Conservation (phyloP, 225 moss, liverwort and hornwort genomes). For the Takakia lepidozioides region DNA sequence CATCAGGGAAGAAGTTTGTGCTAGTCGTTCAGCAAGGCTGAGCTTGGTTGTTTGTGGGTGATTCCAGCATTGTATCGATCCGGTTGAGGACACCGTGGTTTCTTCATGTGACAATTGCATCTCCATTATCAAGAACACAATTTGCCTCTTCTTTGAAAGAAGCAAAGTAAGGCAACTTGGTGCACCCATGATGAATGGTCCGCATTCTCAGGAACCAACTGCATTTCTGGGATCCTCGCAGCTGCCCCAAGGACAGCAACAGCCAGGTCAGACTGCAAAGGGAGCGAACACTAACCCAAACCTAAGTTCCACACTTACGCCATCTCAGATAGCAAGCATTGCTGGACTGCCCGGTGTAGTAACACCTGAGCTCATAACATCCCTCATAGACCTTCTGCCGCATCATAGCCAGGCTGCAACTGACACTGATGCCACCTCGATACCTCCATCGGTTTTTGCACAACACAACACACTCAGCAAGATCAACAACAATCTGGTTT, state of each 20-base stretch:
- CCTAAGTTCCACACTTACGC: constrained; percentile 4
- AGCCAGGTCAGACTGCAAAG: constrained; percentile 5
- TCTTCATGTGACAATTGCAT: no score
- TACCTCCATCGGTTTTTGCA: constrained; percentile 7
- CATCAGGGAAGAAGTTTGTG: no score
- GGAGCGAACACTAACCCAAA: no score
- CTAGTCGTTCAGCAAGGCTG: no score
- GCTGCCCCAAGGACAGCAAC: constrained; percentile 39
- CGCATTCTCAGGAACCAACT: constrained; percentile 38
- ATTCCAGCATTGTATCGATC: no score
- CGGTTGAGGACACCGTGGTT: no score
- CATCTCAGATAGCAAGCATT: constrained; percentile 18
- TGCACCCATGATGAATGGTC: constrained; percentile 13
- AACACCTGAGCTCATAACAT: constrained; percentile 45
- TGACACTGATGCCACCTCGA: constrained; percentile 7
- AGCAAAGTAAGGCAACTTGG: no score
- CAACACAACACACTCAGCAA: constrained; percentile 11
- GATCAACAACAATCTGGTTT: constrained; percentile 5
- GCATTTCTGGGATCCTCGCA: constrained; percentile 48
- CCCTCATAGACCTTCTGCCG: constrained; percentile 42
- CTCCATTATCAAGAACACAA: no score
- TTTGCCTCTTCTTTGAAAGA: no score
- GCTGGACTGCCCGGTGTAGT: constrained; percentile 32
- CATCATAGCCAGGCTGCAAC: constrained; percentile 14
- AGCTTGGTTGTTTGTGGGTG: no score